Conservation (phyloP, 768 basidiomycete genomes). For the Russula sp. region DNA sequence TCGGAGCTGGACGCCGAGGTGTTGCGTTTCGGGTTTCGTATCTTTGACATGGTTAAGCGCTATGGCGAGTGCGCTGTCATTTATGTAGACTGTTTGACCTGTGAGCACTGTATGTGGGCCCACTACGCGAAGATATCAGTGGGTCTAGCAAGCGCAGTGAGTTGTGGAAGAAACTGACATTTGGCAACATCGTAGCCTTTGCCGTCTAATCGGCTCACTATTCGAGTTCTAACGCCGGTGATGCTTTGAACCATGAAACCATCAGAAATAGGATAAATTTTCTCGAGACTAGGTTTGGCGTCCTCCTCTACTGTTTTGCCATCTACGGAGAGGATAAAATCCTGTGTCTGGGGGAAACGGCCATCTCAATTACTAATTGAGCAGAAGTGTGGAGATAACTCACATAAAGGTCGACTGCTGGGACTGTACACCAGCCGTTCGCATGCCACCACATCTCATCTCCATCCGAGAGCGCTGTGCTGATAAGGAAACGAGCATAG, state of each 20-base stretch:
- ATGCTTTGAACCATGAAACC: constrained; percentile 78
- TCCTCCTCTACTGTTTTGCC: constrained; percentile 61
- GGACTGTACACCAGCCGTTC: constrained; percentile 73
- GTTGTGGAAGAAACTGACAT: constrained; percentile 48
- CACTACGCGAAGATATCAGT: constrained; percentile 45
- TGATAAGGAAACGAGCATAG: constrained; percentile 72
- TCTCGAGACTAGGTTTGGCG: constrained; percentile 60
- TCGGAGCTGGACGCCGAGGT: constrained; percentile 54
- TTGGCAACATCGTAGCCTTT: constrained; percentile 84
- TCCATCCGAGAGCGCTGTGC: constrained; percentile 45
- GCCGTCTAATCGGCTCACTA: constrained; percentile 77
- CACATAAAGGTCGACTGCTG: constrained; percentile 66
- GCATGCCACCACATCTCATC: constrained; percentile 62
- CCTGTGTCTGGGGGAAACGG: constrained; percentile 56
- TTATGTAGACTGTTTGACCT: constrained; percentile 80
- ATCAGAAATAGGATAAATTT: constrained; percentile 57
- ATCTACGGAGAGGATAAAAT: constrained; percentile 71
- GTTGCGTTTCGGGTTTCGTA: constrained; percentile 32
- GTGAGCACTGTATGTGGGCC: constrained; percentile 77
- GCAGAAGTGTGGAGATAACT: constrained; percentile 34
- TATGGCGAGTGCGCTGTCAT: constrained; percentile 55
- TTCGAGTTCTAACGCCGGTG: constrained; percentile 72
- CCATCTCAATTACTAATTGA: constrained; percentile 4
- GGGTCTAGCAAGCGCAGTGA: constrained; percentile 1
- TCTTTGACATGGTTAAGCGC: constrained; percentile 32